Evolutionary conservation across 2,329 filamentous ascomycete species (phyloP).

Genomic region (Aspergillus sp.): DNA sequence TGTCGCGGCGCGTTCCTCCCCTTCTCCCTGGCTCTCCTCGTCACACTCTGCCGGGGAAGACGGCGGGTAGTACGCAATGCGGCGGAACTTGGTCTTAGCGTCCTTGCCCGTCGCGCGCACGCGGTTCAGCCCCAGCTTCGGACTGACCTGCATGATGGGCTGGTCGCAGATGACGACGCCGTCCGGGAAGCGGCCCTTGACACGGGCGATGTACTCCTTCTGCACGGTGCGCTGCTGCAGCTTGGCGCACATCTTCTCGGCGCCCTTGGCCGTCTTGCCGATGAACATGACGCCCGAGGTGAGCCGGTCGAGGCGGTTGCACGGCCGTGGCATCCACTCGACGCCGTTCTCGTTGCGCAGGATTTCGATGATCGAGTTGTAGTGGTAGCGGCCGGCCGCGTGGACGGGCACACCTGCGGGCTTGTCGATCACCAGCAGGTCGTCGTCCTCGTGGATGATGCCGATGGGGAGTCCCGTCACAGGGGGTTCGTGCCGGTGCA

Average conservation of each 20-base stretch:
- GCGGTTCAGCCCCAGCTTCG: constrained; percentile 89
- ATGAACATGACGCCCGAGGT: constrained; percentile 99
- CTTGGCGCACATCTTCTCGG: constrained; percentile 72
- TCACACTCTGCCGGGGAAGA: constrained; percentile 22
- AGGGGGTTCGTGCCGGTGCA: constrained; percentile 93
- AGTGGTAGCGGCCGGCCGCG: constrained; percentile 91
- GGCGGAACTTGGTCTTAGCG: constrained; percentile 86
- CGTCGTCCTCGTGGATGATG: constrained; percentile 85
- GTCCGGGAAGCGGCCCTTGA: constrained; percentile 87
- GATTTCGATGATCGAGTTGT: constrained; percentile 92
- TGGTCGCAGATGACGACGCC: constrained; percentile 90
- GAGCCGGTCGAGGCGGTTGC: constrained; percentile 88
- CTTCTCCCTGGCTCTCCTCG: constrained; percentile 10
- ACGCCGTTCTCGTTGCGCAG: constrained; percentile 71
- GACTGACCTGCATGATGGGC: constrained; percentile 89
- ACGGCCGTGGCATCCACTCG: constrained; percentile 64
- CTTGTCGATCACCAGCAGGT: constrained; percentile 96
- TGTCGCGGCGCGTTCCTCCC: constrained; percentile 28
- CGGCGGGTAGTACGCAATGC: constrained; percentile 82
- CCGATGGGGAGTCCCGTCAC: constrained; percentile 77
- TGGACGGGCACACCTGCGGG: constrained; percentile 93
- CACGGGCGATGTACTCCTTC: constrained; percentile 92
- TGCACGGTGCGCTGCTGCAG: constrained; percentile 78
- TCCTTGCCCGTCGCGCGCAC: constrained; percentile 91
- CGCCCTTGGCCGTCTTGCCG: constrained; percentile 77